Evolutionary conservation across 768 basidiomycete species (phyloP).

Genomic region (Dendrothele bispora): DNA sequence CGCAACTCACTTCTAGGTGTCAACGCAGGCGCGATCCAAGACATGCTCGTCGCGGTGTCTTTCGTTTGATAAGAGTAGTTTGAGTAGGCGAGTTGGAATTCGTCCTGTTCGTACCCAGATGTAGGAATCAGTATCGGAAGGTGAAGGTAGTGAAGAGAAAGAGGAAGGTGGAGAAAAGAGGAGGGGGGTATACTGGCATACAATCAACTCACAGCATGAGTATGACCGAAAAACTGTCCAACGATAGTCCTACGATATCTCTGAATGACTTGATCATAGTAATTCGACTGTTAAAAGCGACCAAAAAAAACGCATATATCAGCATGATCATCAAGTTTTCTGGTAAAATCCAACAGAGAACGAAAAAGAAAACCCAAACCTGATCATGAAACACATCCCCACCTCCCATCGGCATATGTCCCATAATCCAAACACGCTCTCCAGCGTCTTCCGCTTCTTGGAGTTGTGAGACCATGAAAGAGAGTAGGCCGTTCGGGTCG

Average conservation of each 20-base stretch:
- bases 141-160: no score
- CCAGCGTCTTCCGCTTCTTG: conserved; percentile 61
- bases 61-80: conserved; percentile 47
- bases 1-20: conserved; percentile 51
- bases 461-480: conserved; percentile 51
- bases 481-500: conserved; percentile 62
- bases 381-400: conserved; percentile 51
- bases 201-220: no score
- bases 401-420: conserved; percentile 55
- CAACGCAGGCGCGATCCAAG: conserved; percentile 53
- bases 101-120: no score
- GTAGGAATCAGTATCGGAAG: no score
- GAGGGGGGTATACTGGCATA: no score
- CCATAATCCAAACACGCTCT: conserved; percentile 62
- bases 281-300: no score
- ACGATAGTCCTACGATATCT: conserved; percentile 37
- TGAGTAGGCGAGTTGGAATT: conserved; percentile 61
- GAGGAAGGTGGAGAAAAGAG: no score
- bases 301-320: no score
- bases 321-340: background rate
- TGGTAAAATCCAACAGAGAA: background rate
- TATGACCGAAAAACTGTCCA: conserved; percentile 40
- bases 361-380: conserved; percentile 25
- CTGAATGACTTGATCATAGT: conserved; percentile 38
- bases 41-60: conserved; percentile 45